Conservation (phyloP, 176 grass and related monocot species). For the Saccharum spontaneum region DNA sequence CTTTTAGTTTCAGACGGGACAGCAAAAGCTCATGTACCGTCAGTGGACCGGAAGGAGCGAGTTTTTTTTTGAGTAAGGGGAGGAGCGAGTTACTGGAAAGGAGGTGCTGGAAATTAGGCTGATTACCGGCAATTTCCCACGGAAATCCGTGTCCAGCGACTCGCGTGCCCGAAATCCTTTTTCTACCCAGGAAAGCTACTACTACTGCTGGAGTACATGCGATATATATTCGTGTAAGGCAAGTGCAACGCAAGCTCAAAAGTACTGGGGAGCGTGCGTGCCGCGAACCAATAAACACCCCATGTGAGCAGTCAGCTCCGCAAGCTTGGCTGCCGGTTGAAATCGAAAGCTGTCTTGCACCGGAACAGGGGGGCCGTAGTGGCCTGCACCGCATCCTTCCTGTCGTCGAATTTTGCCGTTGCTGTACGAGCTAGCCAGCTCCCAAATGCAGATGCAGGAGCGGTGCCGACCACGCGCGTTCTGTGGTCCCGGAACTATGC, state of each 20-base stretch:
- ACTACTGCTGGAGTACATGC: not conserved
- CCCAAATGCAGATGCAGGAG: not conserved
- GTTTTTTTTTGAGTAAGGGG: too few relatives aligned
- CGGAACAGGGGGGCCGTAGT: not conserved
- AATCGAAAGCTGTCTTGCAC: conserved; percentile 11
- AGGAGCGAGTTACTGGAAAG: not conserved
- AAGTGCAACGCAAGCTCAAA: conserved; percentile 39
- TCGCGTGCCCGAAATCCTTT: not conserved
- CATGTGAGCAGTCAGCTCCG: conserved; percentile 30
- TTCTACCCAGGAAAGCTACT: not conserved
- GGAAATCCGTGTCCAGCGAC: not conserved
- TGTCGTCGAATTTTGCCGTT: not conserved
- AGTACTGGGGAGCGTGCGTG: not conserved
- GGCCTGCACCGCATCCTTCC: not conserved
- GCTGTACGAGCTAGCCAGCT: not conserved
- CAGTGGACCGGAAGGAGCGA: not conserved
- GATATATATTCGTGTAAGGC: not conserved
- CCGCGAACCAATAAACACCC: conserved; percentile 6
- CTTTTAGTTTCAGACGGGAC: not conserved
- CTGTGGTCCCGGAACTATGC: not conserved
- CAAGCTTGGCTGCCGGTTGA: not conserved
- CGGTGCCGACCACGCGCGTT: not conserved
- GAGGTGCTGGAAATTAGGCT: not conserved
- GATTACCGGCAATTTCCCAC: not conserved
- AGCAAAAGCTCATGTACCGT: not conserved